Base-by-base conservation (phyloP, 2,329 filamentous ascomycete species). In the Teratosphaeria destructans region DNA sequence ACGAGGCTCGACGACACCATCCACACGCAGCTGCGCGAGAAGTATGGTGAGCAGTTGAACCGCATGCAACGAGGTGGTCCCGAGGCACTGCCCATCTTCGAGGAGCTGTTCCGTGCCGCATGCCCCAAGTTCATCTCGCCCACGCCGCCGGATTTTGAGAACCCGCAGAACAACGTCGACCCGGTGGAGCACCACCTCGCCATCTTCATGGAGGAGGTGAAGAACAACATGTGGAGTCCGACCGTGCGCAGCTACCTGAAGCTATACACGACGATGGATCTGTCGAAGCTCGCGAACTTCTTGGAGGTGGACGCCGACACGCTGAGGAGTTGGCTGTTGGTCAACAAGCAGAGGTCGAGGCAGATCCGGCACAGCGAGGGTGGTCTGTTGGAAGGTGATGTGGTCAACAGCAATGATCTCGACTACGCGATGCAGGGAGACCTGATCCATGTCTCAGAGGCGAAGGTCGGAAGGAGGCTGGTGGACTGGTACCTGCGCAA, bases 51-150 rank as follows among this genome's bases (percentile, higher is more conserved):
- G 79, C 92, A 97, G 81, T 90, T 99, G 70, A 87, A 90, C 70
- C 92, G 93, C 79, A 86, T 99, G 78, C 94, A 99, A 81, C 90
- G 91, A 65, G 94, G 94, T 70, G 94, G 94, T 37, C 91, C 93
- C 64, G 94, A 99, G 71, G 89, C 92, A 52, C 89, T 99, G 29
- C 93, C 92, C 66, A 86, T 99, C 71, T 99, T 96, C 71, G 94
- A 97, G 83, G 94, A 97, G 81, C 87, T 99, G 69, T 99, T 99
- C 89, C 87, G 89, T 73, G 83, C 87, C 63, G 89, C 94, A n/a
- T 97, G 94, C 85, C 94, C 94, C 76, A 97, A 96, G 81, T 99
- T 99, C 83, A 99, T 99, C 83, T 95, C 88, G 63, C 94, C 94
- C 57, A 94, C 94, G 19, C 90, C 92, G 60, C 94, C 94, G 57